phyloP scores from a whole-genome alignment of 257 asterid species.

The Penstemon barbatus region DNA sequence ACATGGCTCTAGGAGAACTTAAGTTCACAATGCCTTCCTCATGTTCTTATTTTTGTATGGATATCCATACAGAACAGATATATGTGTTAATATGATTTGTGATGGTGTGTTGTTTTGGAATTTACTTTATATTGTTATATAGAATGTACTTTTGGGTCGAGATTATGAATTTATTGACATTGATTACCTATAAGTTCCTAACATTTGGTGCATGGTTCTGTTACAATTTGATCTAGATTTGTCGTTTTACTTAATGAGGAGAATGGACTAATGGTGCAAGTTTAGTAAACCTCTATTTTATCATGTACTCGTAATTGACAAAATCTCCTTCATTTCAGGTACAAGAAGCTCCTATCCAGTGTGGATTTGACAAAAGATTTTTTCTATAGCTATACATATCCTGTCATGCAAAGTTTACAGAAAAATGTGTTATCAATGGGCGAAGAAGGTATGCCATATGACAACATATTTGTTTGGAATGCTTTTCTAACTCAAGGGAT shows the following conservation, averaged over 20 bases:
- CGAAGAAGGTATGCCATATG: constrained; percentile 89
- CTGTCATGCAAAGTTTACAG: constrained; percentile 92
- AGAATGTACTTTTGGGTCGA: background rate
- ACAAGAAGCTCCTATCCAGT: constrained; percentile 96
- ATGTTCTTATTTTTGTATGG: background rate
- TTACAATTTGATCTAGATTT: constrained; percentile 12
- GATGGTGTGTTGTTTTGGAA: constrained; percentile 2
- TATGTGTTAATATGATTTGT: background rate
- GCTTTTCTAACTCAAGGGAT: constrained; percentile 80
- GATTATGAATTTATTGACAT: background rate
- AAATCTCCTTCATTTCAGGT: constrained; percentile 55
- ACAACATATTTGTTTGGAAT: constrained; percentile 97
- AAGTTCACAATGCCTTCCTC: background rate
- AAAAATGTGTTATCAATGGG: constrained; percentile 70
- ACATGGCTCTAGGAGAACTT: background rate
- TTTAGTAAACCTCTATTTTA: constrained; percentile 5
- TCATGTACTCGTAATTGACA: constrained; percentile 19
- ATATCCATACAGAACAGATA: background rate
- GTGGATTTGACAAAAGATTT: constrained; percentile 96
- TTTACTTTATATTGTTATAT: background rate
- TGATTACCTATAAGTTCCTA: constrained; percentile 4
- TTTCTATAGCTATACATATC: constrained; percentile 92
- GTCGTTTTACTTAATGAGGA: constrained; percentile 9
- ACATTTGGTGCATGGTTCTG: constrained; percentile 20
- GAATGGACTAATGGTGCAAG: background rate